Base-by-base conservation (phyloP, 2,329 filamentous ascomycete genomes). In the Colletotrichum sojae region DNA sequence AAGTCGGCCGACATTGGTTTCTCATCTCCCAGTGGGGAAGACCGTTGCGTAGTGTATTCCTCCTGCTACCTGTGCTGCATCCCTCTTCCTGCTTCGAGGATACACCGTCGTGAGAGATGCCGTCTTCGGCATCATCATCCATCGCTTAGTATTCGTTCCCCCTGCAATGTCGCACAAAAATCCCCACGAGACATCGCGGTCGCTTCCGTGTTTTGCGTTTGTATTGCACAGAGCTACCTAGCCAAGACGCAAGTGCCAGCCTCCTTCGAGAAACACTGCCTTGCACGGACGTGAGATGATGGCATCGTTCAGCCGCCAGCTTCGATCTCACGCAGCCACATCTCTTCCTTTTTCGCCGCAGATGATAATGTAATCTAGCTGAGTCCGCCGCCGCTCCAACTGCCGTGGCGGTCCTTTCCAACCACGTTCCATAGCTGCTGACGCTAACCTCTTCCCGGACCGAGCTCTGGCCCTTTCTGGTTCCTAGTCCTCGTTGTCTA, bases 321-420 rank as follows among this genome's bases (percentile, higher is more conserved):
- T 56, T 51, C 48, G 51, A 62, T 67, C 22, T 49, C 27, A 43
- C 48, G 61, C 48, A 58, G 61, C 61, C 61, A 51, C 61, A 65
- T 59, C 52, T 68, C 25, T 36, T 49, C 31, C 10, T 36, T 49
- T 57, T 58, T 31, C 51, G 16, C 40, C 46, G 16, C n/a, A 13
- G 40, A 15, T 31, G 13, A 49, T 36, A 36, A 8, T 36, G 31
- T 65, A 54, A 46, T 36, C 54, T 43, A 48, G 18, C 27, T 13
- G 20, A 54, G 53, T 43, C 27, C 51, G 43, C 49, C 51, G 43
- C 49, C 31, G 22, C 20, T 40, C 53, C 40, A 65, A 68, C 53
- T 68, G 46, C 63, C 45, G 59, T 61, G 18, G 45, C 60, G 65
- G 40, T 16, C 27, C 48, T 45, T 22, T 40, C 65, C 53, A 53